Base-by-base conservation (phyloP, 306 rosid genomes). In the Hippophae rhamnoides region DNA sequence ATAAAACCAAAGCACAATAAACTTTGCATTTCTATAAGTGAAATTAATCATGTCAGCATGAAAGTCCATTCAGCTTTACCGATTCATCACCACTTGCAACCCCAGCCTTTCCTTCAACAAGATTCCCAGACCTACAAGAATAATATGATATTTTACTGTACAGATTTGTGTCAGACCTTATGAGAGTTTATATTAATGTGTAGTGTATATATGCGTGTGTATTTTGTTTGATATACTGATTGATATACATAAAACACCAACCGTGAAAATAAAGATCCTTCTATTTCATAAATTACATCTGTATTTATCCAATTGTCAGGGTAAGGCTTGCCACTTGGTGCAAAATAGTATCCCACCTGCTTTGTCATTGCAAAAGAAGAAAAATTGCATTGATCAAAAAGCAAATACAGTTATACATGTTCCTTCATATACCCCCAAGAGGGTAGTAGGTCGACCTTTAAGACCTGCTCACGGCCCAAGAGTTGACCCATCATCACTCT, bases 281-380 rank as follows among this genome's bases (percentile, higher is more conserved):
- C 93, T 58, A 47, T 9, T 76, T 92, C 99, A 72, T 82, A 92
- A 47, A 85, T 64, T 61, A 92, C 75, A 69, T 92, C 99, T 0
- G 96, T 92, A 66, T 83, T 76, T 72, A 92, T 92, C 99, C 99
- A 92, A 82, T 92, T 92, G 74, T 92, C 99, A n/a, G 99, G 99
- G 81, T 92, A 92, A 46, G 95, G 96, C 88, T 92, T 92, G 62
- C 99, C 99, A 14, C 99, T 92, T 43, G 99, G 99, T 73, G 99
- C 99, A 85, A 83, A 92, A 85, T 92, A 92, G 85, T 87, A 92
- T 59, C 95, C 99, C 48, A 92, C 99, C 99, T 92, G 83, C 76
- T 77, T 79, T 58, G 65, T 60, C 59, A 78, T 74, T 61, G 65
- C 69, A 79, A 77, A 64, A 62, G 76, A 47, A 75, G 56, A 63